Base-by-base conservation (phyloP, 768 basidiomycete species). In the Tulasnella sp. region DNA sequence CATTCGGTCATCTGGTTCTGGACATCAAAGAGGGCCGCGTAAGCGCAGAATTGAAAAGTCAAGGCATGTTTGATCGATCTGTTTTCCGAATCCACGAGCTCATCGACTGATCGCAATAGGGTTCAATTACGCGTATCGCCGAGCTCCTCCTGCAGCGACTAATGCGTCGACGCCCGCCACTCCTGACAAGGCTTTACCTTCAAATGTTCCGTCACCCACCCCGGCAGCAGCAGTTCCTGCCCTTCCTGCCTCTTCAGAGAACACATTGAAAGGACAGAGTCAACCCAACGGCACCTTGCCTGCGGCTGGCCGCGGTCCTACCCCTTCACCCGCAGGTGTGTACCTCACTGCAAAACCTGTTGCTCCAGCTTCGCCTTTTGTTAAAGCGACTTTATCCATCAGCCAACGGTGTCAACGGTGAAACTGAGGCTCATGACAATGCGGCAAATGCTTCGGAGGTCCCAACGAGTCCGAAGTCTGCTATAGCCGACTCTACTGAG, bases 71-170 rank as follows among this genome's bases (percentile, higher is more conserved):
- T 11, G 35, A 23, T 60, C 41, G 27, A 41, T 35, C 58, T 51
- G 35, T 25, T 60, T 46, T 25, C 40, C 19, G 4, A 41, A 42
- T 14, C 34, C 48, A 34, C 19, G 46, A 29, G 19, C 49, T 34
- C 40, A 7, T n/a, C 49, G 37, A 23, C 27, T 14, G 17, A 40
- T 41, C 7, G 19, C 14, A 19, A 1, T 58, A 92, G 91, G 93
- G 32, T 93, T 98, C 75, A 96, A 98, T 72, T 99, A 91, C 63
- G 88, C 88, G 1, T 94, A 94, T 69, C 83, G 92, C 59, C 82
- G 85, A 15, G 17, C 46, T 46, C 36, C 39, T 4, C 19, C 50
- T 17, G 6, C 50, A 3, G 37, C 58, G 9, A 4, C 49, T 35
- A 40, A 19, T 39, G 39, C 36, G 2, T 53, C 51, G n/a, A 53